Base-by-base conservation (phyloP, 1,139 yeast species). In the Pichia sp. region DNA sequence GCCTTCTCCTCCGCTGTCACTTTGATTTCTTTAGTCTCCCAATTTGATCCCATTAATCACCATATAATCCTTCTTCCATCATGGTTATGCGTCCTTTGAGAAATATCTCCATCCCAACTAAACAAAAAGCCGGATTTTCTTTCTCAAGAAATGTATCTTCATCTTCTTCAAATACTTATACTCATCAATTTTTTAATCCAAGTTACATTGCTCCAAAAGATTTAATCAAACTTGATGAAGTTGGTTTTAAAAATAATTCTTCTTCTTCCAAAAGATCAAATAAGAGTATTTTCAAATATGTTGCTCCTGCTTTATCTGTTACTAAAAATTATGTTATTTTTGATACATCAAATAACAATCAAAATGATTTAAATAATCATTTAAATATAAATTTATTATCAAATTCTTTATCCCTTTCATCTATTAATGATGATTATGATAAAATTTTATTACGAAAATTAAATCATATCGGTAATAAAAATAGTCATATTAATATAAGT, bases 141-240 rank as follows among this genome's bases (percentile, higher is more conserved):
- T 47, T 51, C 20, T 43, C 53, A 11, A 43, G 49, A 28, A 47
- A 47, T 20, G 49, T 46, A 3, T 48, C 51, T 5, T 35, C 47
- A 9, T 35, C 49, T 3, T 10, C 37, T 10, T 26, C 49, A 5
- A 35, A 35, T 16, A 31, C 30, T 22, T 41, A 48, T 14, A 37
- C 50, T 7, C 59, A 54, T 31, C 60, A 60, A 15, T 60, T 60
- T 42, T 60, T 60, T 48, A 51, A 54, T 20, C 63, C 63, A 10
- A 54, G 59, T 5, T 60, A 60, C 41, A 44, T 48, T 8, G 45
- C 50, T 9, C 56, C 59, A 25, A 49, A 48, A 25, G 61, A 57
- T 15, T 27, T 60, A 14, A 41, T 47, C 7, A 40, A 40, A 8
- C 41, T 49, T 3, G 61, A 58, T 21, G 59, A 56, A 25, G 49